phyloP scores from a whole-genome alignment of 2,329 filamentous ascomycete species.

The Ceratocystis lukuohia region DNA sequence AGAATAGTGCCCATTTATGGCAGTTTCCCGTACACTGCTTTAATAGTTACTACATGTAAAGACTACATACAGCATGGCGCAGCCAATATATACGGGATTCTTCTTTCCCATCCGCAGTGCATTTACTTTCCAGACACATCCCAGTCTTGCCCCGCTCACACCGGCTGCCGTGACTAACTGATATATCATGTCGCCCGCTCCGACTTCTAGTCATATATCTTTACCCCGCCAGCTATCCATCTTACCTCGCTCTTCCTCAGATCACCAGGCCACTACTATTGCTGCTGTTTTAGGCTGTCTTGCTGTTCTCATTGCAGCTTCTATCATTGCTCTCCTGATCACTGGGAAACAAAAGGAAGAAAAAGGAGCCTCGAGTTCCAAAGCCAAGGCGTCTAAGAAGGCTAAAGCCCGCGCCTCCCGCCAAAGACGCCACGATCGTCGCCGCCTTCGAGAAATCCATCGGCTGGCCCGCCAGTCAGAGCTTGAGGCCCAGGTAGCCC shows the following conservation, averaged over 20 bases:
- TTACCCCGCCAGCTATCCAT: not conserved
- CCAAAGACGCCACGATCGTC: not conserved
- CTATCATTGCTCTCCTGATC: not conserved
- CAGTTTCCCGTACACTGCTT: too few relatives aligned
- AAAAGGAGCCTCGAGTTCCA: not conserved
- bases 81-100: too few relatives aligned
- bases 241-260: not conserved
- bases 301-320: constrained; percentile 5
- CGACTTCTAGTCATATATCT: not conserved
- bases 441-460: not conserved
- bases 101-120: too few relatives aligned
- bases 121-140: not conserved
- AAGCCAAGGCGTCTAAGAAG: not conserved
- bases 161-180: not conserved
- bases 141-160: not conserved
- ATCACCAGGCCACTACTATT: not conserved
- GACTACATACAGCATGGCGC: not conserved
- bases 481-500: not conserved
- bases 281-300: constrained; percentile 1
- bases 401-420: not conserved
- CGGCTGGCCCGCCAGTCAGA: not conserved
- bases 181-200: not conserved
- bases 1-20: not conserved
- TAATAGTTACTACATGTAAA: too few relatives aligned
- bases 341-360: not conserved